Conservation (phyloP, 2,329 filamentous ascomycete genomes). For the Nannizzia gypsea region DNA sequence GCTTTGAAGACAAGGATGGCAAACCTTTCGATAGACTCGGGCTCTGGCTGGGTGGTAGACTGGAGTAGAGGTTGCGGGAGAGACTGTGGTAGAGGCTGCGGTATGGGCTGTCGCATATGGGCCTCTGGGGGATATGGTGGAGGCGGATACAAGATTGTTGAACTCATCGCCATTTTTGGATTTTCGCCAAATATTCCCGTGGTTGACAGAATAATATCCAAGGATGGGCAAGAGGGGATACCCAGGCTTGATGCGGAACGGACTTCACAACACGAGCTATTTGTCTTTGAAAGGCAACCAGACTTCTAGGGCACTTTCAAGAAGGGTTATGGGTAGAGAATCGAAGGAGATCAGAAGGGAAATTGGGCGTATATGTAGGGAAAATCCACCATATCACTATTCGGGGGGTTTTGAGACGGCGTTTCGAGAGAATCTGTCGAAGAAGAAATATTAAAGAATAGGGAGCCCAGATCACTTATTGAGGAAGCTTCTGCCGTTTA, state of each 20-base stretch:
- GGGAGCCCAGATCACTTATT: too few species aligned
- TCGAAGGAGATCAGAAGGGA: too few species aligned
- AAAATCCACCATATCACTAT: neutral
- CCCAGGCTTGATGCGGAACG: neutral
- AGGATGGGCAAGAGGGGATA: neutral
- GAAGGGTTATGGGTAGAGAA: neutral
- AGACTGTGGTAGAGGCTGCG: neutral
- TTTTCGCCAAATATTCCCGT: neutral
- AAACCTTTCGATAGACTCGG: conserved; percentile 16
- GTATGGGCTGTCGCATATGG: neutral
- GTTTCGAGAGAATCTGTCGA: too few species aligned
- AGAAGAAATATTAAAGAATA: too few species aligned
- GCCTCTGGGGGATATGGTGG: neutral
- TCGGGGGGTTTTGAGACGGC: too few species aligned
- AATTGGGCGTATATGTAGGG: neutral
- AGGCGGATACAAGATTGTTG: neutral
- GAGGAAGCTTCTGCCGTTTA: neutral
- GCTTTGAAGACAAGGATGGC: neutral
- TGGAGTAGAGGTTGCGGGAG: neutral
- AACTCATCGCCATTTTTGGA: neutral
- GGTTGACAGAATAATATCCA: neutral
- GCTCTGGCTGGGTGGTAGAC: conserved; percentile 29
- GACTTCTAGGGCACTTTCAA: neutral
- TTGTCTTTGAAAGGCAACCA: neutral
- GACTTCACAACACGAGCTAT: neutral